Percentiles rank a stretch among this genome's conserved stretches.
phyloP scores from a whole-genome alignment of 768 basidiomycete species.

The Cystobasidium tubakii region DNA sequence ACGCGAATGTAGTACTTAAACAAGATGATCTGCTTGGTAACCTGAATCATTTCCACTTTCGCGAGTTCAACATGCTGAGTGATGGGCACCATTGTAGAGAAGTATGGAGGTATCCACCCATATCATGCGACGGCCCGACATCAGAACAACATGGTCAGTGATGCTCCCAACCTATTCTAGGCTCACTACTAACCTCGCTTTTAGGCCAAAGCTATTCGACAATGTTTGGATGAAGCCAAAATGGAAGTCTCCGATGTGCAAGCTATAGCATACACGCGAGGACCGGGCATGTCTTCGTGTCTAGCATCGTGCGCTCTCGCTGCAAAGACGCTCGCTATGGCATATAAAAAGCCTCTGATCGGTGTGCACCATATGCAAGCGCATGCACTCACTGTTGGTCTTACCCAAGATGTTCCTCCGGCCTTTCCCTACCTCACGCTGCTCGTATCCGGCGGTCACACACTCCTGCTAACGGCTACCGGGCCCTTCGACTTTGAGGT shows the following conservation, averaged over 20 bases:
- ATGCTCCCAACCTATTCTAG: not conserved
- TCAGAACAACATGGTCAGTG: constrained; percentile 65
- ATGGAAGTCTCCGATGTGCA: constrained; percentile 63
- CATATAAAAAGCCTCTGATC: constrained; percentile 63
- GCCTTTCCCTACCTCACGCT: constrained; percentile 80
- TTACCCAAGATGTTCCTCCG: constrained; percentile 57
- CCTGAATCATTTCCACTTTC: constrained; percentile 43
- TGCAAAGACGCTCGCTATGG: constrained; percentile 77
- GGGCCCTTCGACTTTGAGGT: constrained; percentile 38
- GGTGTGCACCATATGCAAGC: constrained; percentile 98
- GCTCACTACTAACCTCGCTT: not conserved
- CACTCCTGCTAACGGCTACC: constrained; percentile 70
- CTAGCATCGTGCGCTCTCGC: constrained; percentile 71
- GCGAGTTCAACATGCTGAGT: not conserved
- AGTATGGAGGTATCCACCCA: constrained; percentile 70
- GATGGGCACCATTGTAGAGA: constrained; percentile 46
- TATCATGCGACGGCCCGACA: constrained; percentile 71
- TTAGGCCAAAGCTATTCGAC: constrained; percentile 67
- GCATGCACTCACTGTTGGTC: constrained; percentile 73
- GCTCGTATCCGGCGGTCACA: constrained; percentile 90
- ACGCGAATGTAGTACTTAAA: constrained; percentile 79
- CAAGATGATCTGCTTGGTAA: constrained; percentile 58
- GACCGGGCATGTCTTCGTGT: constrained; percentile 67
- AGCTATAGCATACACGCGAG: constrained; percentile 84
- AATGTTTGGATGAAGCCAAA: constrained; percentile 63